Evolutionary conservation across 2,329 filamentous ascomycete species (phyloP).

Genomic region (Hypoxylon sp.): DNA sequence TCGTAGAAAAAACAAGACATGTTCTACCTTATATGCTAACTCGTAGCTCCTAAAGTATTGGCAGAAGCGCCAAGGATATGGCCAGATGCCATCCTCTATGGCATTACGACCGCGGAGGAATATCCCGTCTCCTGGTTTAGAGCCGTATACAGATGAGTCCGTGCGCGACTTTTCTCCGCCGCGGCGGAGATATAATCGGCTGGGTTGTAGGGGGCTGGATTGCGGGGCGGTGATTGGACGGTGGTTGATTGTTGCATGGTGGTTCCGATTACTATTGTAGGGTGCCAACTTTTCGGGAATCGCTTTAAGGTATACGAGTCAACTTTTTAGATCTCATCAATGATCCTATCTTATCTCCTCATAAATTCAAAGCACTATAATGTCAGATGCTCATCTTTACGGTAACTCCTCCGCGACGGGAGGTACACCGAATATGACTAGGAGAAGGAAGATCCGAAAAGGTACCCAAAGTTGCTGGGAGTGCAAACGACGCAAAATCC

Average conservation of each 20-base stretch:
- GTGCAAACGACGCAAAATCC: conserved; percentile 69
- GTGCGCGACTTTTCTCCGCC: conserved; percentile 32
- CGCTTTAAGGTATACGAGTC: not conserved
- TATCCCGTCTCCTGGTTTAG: not conserved
- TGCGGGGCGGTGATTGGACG: not conserved
- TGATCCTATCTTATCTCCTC: not conserved
- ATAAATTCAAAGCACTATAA: not conserved
- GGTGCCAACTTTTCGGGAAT: not conserved
- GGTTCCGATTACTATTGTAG: not conserved
- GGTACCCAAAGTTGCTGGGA: conserved; percentile 73
- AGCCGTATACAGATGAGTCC: not conserved
- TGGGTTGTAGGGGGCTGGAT: not conserved
- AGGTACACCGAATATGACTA: conserved; percentile 35
- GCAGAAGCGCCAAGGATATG: not conserved
- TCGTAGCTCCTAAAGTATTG: not conserved
- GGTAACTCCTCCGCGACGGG: conserved; percentile 17
- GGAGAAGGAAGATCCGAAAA: conserved; percentile 64
- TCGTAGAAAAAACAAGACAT: not conserved
- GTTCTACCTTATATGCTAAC: conserved; percentile 1
- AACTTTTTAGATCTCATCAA: not conserved
- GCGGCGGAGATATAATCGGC: conserved; percentile 26
- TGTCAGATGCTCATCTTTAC: not conserved
- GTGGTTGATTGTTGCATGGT: too few relatives aligned
- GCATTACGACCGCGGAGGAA: conserved; percentile 7
- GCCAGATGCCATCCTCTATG: not conserved